Base-by-base conservation (phyloP, 2,329 filamentous ascomycete genomes). In the Thermothelomyces thermophilus region DNA sequence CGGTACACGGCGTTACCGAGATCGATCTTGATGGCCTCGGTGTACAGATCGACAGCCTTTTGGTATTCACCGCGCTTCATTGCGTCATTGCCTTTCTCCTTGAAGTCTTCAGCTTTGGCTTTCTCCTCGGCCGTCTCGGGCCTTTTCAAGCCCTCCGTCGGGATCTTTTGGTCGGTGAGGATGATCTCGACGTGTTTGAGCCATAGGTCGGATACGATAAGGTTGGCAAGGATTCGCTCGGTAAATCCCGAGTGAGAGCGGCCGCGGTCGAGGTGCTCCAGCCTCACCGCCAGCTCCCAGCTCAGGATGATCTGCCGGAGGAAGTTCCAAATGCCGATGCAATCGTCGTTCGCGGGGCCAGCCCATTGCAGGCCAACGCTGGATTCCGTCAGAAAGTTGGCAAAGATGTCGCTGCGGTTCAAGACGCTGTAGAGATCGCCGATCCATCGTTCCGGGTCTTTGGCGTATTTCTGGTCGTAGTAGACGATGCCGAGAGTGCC, bases 391-490 rank as follows among this genome's bases (percentile, higher is more conserved):
- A 35, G 33, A 35, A 35, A 35, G 35, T 37, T 16, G 33, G 17
- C 41, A n/a, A 50, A 45, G 8, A 50, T 45, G 34, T 50, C 47
- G 47, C 14, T 40, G 13, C 40, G 47, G 41, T 50, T 50, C 4
- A 50, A 9, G 33, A 35, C 13, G 33, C 7, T 10, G 13, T 5
- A 35, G 33, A 35, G 33, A n/a, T 35, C 2, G 3, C 33, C 33
- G 14, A 35, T 35, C 33, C 33, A 35, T 6, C 3, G 6, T 35
- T 35, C 14, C 3, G 8, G 33, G 33, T 34, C 31, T 34, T 34
- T 34, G 13, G 31, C 31, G 31, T 13, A 13, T 13, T 34, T 14
- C 31, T 14, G 31, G 31, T 34, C 11, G 11, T 35, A 10, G 33
- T 35, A 35, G 33, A 35, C 33, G 33, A 3, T 35, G 33, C 33